Evolutionary conservation across 2,329 filamentous ascomycete genomes (phyloP), one percentile per base, ranked within the genome.

Genomic region (Hypomyces rosellus): DNA sequence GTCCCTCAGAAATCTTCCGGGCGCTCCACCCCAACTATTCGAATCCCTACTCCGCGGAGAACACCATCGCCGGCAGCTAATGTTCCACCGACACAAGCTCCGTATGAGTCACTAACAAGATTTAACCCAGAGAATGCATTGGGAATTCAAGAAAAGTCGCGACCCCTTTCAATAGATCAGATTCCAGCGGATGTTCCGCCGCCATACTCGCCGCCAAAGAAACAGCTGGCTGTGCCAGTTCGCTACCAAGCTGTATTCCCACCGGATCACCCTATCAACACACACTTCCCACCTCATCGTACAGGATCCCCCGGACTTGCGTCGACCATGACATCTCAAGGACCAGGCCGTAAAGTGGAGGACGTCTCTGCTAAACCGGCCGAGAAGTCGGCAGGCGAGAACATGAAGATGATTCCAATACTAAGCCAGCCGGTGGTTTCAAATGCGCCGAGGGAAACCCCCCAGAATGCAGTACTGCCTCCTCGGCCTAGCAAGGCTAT

Each of bases 231-330:
- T 25, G 59, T 47, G 13, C 61, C 66, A 3, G 62, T 75, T 36
- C 73, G 77, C 44, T 84, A 82, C 59, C 74, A 74, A 48, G 78
- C 80, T 2, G 72, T 85, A 4, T 76, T 82, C 45, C 79, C 84
- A 6, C 75, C 81, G 1, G 72, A 70, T 3, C 76, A 81, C 53
- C 68, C 70, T 0, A 60, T 74, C 37, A 68, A 68, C 39, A 58
- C 63, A 9, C 72, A 76, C 49, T 75, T 76, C 33, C 76, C 81
- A 2, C 82, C 83, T 5, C 82, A 84, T 0, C 77, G 77, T 0
- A 82, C 81, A 2, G 66, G 80, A 1, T 85, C 85, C 1, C 83
- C 85, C 2, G 83, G 76, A 0, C 68, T 86, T 37, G 74, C 81
- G 36, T 73, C 74, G 13, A 78, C 78, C 0, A 86, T 87, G 74